These are phyloP conservation scores for Astragalus glycyphyllos DNA, from an alignment of 306 rosid species.

Conservation along the genomic window DNA sequence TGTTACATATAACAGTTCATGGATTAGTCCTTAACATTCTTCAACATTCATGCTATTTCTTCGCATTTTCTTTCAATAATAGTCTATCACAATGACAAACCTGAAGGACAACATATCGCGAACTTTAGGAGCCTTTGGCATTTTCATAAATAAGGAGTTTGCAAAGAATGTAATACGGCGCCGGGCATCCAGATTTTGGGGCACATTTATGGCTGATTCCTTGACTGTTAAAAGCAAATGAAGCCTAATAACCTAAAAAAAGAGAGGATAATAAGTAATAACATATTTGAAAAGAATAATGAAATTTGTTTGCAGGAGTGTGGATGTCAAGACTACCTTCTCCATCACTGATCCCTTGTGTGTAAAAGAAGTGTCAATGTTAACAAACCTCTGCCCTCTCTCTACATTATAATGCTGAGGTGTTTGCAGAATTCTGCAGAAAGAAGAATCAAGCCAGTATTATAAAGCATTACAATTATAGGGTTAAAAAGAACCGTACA, in stretches of 20 bases:
- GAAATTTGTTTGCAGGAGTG: neutral
- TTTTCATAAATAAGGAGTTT: slow-evolving; percentile 92
- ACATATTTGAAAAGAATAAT: slow-evolving; percentile 31
- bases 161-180: slow-evolving; percentile 99
- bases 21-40: slow-evolving; percentile 8
- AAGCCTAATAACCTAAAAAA: slow-evolving; percentile 81
- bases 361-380: slow-evolving; percentile 48
- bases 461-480: slow-evolving; percentile 35
- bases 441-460: slow-evolving; percentile 41
- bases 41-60: slow-evolving; percentile 17
- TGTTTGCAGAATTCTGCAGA: slow-evolving; percentile 58
- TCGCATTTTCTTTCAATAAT: slow-evolving; percentile 9
- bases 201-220: slow-evolving; percentile 97
- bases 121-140: slow-evolving; percentile 94
- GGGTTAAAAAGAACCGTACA: slow-evolving; percentile 7
- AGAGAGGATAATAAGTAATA: slow-evolving; percentile 42
- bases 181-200: slow-evolving; percentile 96
- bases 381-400: slow-evolving; percentile 72
- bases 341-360: slow-evolving; percentile 59
- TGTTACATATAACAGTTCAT: slow-evolving; percentile 1
- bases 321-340: slow-evolving; percentile 60
- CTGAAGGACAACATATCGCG: slow-evolving; percentile 92
- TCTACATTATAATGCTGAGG: slow-evolving; percentile 40
- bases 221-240: slow-evolving; percentile 90
- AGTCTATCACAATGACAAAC: slow-evolving; percentile 52